These are phyloP conservation scores for Gossypium stocksii DNA, from an alignment of 345 rosid species.

Conservation along the genomic window DNA sequence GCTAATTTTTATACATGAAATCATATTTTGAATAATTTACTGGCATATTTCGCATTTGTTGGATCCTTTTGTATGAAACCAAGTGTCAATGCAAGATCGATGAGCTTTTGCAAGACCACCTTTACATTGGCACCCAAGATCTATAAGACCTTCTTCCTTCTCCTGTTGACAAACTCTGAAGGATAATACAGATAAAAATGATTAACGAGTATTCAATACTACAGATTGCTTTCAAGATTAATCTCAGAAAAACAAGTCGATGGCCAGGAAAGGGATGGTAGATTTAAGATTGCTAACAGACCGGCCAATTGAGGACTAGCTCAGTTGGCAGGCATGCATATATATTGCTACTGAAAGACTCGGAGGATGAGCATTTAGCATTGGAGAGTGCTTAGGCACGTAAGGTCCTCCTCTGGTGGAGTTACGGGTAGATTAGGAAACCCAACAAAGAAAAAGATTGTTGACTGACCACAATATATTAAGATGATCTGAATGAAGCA, in stretches of 20 bases:
- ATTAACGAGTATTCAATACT: not conserved
- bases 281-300: not conserved
- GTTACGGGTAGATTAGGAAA: not conserved
- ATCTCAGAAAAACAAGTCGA: not conserved
- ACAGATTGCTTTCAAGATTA: slow-evolving; percentile 10
- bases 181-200: slow-evolving; percentile 11
- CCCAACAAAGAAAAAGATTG: not conserved
- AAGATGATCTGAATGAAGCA: not conserved
- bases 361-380: not conserved
- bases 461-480: not conserved
- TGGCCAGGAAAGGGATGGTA: not conserved
- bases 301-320: not conserved
- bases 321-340: not conserved
- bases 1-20: not conserved
- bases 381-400: too few relatives aligned
- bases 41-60: slow-evolving; percentile 91
- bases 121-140: slow-evolving; percentile 82
- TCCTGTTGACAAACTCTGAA: slow-evolving; percentile 84
- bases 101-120: slow-evolving; percentile 84
- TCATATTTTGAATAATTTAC: slow-evolving; percentile 38
- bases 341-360: not conserved
- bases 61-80: slow-evolving; percentile 84
- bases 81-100: slow-evolving; percentile 73
- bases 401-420: too few relatives aligned
- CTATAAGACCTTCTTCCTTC: slow-evolving; percentile 71